A percentile compares a stretch with the other conserved stretches of the same genome.
Evolutionary conservation across 2,329 filamentous ascomycete species (phyloP).

Genomic region (Botrytis elliptica): DNA sequence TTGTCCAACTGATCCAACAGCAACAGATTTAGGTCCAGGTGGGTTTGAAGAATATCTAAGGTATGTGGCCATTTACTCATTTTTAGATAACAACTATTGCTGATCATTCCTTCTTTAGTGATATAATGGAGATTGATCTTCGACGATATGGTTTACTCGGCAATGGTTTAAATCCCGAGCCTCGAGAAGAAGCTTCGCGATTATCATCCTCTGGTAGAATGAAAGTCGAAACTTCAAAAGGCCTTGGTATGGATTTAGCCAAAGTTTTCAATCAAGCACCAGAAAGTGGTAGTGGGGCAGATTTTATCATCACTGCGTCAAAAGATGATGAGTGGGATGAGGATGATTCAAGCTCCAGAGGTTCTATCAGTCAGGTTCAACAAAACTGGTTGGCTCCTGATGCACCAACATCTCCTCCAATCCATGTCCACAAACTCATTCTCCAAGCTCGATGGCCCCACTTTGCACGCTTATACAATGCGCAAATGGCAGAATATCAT

Average conservation of each 20-base stretch:
- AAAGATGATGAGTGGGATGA: constrained; percentile 70
- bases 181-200: constrained; percentile 49
- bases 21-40: constrained; percentile 64
- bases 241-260: constrained; percentile 81
- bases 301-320: constrained; percentile 88
- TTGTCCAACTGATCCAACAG: constrained; percentile 71
- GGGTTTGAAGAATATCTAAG: constrained; percentile 85
- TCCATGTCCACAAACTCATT: constrained; percentile 93
- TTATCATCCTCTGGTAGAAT: constrained; percentile 47
- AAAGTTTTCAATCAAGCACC: constrained; percentile 83
- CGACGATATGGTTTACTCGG: constrained; percentile 88
- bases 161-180: constrained; percentile 64
- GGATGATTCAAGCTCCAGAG: constrained; percentile 52
- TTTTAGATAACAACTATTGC: constrained; percentile 25
- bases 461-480: constrained; percentile 85
- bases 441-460: constrained; percentile 95
- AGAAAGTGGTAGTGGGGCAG: constrained; percentile 79
- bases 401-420: constrained; percentile 71
- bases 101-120: constrained; percentile 45
- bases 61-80: constrained; percentile 32
- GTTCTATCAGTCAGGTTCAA: constrained; percentile 41
- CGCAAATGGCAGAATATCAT: constrained; percentile 97
- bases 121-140: constrained; percentile 91
- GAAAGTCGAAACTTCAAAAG: constrained; percentile 57
- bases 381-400: constrained; percentile 59